Evolutionary conservation across 2,329 filamentous ascomycete species (phyloP), one percentile per base, ranked within the genome.

Genomic region (Alternaria metachromatica): DNA sequence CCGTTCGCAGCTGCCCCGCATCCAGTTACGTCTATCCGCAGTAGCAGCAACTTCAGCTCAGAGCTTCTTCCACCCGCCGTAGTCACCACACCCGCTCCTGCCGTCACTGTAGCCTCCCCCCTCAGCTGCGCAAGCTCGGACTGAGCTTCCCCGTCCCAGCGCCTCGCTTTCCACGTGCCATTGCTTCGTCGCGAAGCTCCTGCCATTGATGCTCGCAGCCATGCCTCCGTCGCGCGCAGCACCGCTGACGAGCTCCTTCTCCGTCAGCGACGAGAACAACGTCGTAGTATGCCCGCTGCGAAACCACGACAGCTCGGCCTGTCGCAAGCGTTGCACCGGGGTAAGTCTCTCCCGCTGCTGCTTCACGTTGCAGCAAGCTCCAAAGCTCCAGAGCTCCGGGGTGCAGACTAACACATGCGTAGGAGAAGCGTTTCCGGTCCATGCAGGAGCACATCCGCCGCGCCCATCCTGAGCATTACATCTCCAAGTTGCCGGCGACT

Each of bases 401-500:
- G 46, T 60, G 59, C 65, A 68, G 56, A 53, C 37, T 66, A 66
- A 67, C 73, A 81, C 78, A 64, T 74, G 61, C 66, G 70, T 82
- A 96, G 93, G 93, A 96, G 85, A 97, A 97, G 83, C 89, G 93
- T 72, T 99, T 94, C 84, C 94, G 96, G 81, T 98, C 95, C 68
- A 98, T 99, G 93, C 96, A 98, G 83, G 96, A 99, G 87, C 96
- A 99, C 79, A 98, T 99, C 77, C 93, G 96, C 76, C 91, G 96
- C 81, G 95, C 96, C 72, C 96, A 99, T 80, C 95, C 95, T 65
- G 94, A 97, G 80, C 92, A 97, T 81, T 98, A 98, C 84, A 97
- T 99, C 74, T 90, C 96, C 54, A 97, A 98, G 87, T 91, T 98
- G 74, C 95, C 96, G 71, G 96, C 96, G 53, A 99, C 95, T 73